phyloP scores from a whole-genome alignment of 2,329 filamentous ascomycete genomes.

The Colletotrichum navitas region DNA sequence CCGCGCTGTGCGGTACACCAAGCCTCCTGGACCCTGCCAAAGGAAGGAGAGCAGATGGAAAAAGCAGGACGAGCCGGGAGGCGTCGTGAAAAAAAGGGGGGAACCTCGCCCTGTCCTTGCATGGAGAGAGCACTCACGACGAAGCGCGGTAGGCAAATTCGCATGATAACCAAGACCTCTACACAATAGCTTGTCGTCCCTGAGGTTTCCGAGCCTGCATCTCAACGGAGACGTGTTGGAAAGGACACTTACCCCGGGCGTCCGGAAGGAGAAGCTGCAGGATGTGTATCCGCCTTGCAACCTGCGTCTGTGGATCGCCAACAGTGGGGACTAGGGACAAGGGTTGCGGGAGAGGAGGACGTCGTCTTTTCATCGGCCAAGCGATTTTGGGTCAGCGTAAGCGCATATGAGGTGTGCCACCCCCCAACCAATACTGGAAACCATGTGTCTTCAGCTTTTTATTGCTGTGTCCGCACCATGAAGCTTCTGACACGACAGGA shows the following conservation, averaged over 20 bases:
- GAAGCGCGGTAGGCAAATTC: constrained; percentile 22
- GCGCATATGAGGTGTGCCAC: constrained; percentile 13
- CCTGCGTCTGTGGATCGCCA: constrained; percentile 6
- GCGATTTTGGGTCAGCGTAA: constrained; percentile 4
- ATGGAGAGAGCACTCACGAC: constrained; percentile 25
- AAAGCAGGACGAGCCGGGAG: background rate
- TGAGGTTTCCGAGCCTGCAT: constrained; percentile 26
- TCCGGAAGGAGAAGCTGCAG: background rate
- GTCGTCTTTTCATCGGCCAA: background rate
- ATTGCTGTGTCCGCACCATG: constrained; percentile 4
- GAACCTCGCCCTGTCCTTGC: constrained; percentile 30
- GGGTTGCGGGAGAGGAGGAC: constrained; percentile 18
- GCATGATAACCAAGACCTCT: constrained; percentile 11
- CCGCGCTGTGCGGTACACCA: constrained; percentile 1
- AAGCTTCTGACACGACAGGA: constrained; percentile 14
- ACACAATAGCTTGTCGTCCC: constrained; percentile 28
- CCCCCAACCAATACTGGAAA: background rate
- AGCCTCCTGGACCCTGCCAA: constrained; percentile 28
- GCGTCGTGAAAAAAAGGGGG: no score
- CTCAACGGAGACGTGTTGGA: constrained; percentile 19
- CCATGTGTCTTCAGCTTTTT: background rate
- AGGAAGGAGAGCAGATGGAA: background rate
- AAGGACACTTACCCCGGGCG: background rate
- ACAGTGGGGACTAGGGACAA: constrained; percentile 14
- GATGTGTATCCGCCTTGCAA: background rate